Evolutionary conservation across 768 basidiomycete genomes (phyloP), one percentile per base, ranked within the genome.

Genomic region (Boletus reticulatus): DNA sequence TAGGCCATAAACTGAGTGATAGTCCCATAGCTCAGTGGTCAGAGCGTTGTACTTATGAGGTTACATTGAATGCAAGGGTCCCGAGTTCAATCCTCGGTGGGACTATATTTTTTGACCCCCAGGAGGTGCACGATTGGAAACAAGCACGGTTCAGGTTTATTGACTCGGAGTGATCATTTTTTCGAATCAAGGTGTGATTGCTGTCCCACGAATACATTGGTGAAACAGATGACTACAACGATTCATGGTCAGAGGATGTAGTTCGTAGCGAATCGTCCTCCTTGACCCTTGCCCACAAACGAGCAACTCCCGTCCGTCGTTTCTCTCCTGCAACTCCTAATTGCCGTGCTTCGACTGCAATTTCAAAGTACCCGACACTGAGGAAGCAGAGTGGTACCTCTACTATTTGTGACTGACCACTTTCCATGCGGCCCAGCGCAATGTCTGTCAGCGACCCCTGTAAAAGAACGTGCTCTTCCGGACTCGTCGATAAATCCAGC

Each of bases 341-440:
- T 41, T 70, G 58, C 41, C 67, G 64, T 27, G 71, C 73, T 53
- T 76, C 76, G 6, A 73, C 75, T 1, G 66, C 62, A 19, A 84
- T 62, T 52, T 78, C 76, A 56, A 90, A 94, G 49, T 75, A 71
- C 10, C 92, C 92, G 43, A 76, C 75, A 13, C 88, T 79, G 19
- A 94, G 78, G 70, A 95, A 92, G 62, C 87, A 89, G 13, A 94
- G 57, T 2, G 84, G 79, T 1, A 81, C 73, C 43, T 84, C 79
- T 6, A 85, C 62, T 36, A 79, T 75, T 34, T 73, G 72, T 14
- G 79, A 76, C 57, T 81, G 80, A 2, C 84, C 87, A 20, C 71
- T 70, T 43, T 76, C 76, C 47, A 95, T 66, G n/a, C 75, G 75
- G 4, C 89, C 89, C 4, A 94, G 58, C 3, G 84, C 76, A 24